These are phyloP conservation scores for Blastomyces parvus DNA, from an alignment of 2,329 filamentous ascomycete genomes.

Conservation along the genomic window DNA sequence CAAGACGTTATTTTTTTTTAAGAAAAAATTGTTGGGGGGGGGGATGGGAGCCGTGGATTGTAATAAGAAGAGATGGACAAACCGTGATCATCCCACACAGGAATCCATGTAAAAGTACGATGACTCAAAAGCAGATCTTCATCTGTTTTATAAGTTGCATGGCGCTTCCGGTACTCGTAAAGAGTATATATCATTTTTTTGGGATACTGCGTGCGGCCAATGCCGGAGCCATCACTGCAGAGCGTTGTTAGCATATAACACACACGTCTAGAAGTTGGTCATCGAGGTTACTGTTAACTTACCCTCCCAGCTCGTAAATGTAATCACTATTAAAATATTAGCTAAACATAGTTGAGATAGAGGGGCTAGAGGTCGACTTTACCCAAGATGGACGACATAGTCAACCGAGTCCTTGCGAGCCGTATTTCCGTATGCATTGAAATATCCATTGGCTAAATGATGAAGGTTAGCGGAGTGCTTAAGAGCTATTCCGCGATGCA, in stretches of 20 bases:
- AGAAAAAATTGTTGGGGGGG: too few relatives aligned
- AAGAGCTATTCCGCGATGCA: not conserved
- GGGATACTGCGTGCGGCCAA: constrained; percentile 39
- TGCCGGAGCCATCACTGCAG: constrained; percentile 30
- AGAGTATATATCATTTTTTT: constrained; percentile 42
- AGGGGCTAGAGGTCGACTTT: not conserved
- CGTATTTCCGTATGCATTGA: constrained; percentile 51
- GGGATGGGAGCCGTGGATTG: not conserved
- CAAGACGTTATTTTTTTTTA: constrained; percentile 10
- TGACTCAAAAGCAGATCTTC: constrained; percentile 2
- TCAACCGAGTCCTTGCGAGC: constrained; percentile 51
- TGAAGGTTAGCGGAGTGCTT: constrained; percentile 7
- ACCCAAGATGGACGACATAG: constrained; percentile 44
- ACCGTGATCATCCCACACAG: constrained; percentile 55
- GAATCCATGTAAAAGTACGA: constrained; percentile 50
- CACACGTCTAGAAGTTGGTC: constrained; percentile 6
- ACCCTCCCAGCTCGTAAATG: constrained; percentile 50
- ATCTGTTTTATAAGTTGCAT: constrained; percentile 5
- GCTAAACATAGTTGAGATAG: not conserved
- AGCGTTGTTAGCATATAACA: constrained; percentile 7
- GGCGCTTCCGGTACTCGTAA: constrained; percentile 44
- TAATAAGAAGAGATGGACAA: constrained; percentile 14
- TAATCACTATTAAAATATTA: constrained; percentile 41
- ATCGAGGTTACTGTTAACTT: constrained; percentile 22
- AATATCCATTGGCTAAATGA: constrained; percentile 44